Base-by-base conservation (phyloP, 2,329 filamentous ascomycete genomes). In the Scedosporium boydii region DNA sequence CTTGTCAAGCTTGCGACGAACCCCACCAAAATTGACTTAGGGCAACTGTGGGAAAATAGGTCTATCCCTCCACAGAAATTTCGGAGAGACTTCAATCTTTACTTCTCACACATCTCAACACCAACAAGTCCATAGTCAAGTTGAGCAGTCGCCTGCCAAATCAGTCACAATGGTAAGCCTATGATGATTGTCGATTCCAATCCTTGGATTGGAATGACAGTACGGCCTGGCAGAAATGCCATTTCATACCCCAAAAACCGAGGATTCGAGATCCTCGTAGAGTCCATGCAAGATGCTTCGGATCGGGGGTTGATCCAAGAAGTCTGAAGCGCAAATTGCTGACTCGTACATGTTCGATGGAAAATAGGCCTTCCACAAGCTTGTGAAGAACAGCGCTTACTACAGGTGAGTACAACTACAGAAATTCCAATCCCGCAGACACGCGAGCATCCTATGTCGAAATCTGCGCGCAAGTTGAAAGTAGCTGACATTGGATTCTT, bases 241-340 rank as follows among this genome's bases (percentile, higher is more conserved):
- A 71, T 69, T 70, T 61, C 51, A 63, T 14, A 18, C 56, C 38
- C 56, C n/a, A 41, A 42, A 55, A 53, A 62, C 62, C 62, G 63
- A 58, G 34, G 51, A 21, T 26, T 23, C 14, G 41, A 66, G 68
- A 67, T 66, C 63, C 65, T 65, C 63, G 63, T 64, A 74, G 88
- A 89, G 89, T 95, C 90, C 82, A 82, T 85, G 91, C 93, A 97
- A 97, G 91, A 91, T 96, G 92, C 92, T 97, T 97, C 93, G 93
- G 90, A 90, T 62, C 16, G 46, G 60, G 42, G 57, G 34, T 38
- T 38, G 58, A 55, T 55, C 51, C 51, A 62, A 44, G 62, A 59
- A 48, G 55, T 85, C 93, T 97, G 93, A 97, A 97, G 93, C 92
- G 93, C 87, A 87, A 96, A 96, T 96, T 97, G 93, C 93, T 97